phyloP scores from a whole-genome alignment of 2,329 filamentous ascomycete species.

The Alternaria viburni region DNA sequence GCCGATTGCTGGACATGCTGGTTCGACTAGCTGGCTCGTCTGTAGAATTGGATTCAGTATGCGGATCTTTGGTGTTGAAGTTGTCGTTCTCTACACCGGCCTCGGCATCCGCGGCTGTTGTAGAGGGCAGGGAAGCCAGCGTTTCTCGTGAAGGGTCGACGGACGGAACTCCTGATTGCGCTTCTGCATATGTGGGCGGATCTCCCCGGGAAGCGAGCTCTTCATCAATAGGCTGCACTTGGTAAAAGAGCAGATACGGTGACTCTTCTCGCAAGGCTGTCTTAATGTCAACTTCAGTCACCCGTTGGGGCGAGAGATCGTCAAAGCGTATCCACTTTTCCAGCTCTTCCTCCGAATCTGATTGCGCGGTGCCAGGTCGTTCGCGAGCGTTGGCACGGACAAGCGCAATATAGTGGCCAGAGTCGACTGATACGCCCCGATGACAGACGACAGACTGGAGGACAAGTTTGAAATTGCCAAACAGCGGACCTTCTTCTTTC shows the following conservation, averaged over 20 bases:
- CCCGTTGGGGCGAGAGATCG: slow-evolving; percentile 76
- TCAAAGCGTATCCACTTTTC: slow-evolving; percentile 84
- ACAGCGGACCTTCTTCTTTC: slow-evolving; percentile 69
- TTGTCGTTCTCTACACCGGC: slow-evolving; percentile 33
- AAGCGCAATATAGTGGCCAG: slow-evolving; percentile 89
- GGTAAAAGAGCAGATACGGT: slow-evolving; percentile 94
- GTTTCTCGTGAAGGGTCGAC: slow-evolving; percentile 39
- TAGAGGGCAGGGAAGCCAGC: slow-evolving; percentile 26
- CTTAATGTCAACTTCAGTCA: slow-evolving; percentile 78
- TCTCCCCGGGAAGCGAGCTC: slow-evolving; percentile 54
- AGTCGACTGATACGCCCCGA: slow-evolving; percentile 81
- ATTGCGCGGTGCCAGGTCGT: slow-evolving; percentile 51
- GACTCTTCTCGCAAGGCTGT: slow-evolving; percentile 82
- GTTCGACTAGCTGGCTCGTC: slow-evolving; percentile 39
- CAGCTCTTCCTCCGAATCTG: slow-evolving; percentile 56
- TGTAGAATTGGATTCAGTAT: slow-evolving; percentile 20
- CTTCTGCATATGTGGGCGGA: slow-evolving; percentile 52
- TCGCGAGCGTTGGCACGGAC: slow-evolving; percentile 68
- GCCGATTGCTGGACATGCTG: slow-evolving; percentile 47
- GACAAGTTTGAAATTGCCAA: slow-evolving; percentile 90
- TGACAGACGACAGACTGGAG: slow-evolving; percentile 94
- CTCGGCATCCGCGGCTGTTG: slow-evolving; percentile 25
- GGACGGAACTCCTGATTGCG: slow-evolving; percentile 22
- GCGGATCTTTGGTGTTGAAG: slow-evolving; percentile 17
- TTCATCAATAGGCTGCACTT: slow-evolving; percentile 86